These are phyloP conservation scores for Pterocarpus santalinus DNA, from an alignment of 306 rosid genomes.

Conservation along the genomic window DNA sequence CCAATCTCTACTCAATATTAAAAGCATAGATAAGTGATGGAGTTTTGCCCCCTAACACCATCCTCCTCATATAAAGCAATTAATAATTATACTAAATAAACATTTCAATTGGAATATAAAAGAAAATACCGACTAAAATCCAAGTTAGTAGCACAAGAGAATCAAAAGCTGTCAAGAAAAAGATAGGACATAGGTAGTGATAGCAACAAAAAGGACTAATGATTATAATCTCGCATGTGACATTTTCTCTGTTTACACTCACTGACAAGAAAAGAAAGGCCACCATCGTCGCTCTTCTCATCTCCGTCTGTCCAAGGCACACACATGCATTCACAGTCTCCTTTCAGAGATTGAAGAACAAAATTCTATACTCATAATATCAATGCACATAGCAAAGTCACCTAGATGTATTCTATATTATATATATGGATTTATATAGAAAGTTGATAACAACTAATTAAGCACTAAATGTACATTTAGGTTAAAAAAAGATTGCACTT, in stretches of 20 bases:
- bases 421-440: not conserved
- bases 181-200: slow-evolving; percentile 48
- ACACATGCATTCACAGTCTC: slow-evolving; percentile 38
- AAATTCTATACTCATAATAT: not conserved
- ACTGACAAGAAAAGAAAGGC: slow-evolving; percentile 47
- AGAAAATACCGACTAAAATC: not conserved
- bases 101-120: not conserved
- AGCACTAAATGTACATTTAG: not conserved
- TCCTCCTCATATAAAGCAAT: not conserved
- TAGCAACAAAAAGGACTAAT: slow-evolving; percentile 48
- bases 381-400: not conserved
- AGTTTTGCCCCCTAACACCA: not conserved
- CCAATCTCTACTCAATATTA: not conserved
- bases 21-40: not conserved
- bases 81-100: not conserved
- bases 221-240: slow-evolving; percentile 54
- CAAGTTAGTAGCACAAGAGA: not conserved
- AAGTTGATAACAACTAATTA: slow-evolving; percentile 21
- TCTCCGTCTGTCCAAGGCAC: slow-evolving; percentile 23
- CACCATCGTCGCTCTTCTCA: slow-evolving; percentile 43
- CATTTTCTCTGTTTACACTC: slow-evolving; percentile 50
- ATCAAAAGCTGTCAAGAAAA: slow-evolving; percentile 46
- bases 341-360: slow-evolving; percentile 21
- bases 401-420: not conserved
- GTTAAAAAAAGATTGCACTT: not conserved